Conservation (phyloP, 352 stramenopile species). For the Globisporangium sylvaticum region DNA sequence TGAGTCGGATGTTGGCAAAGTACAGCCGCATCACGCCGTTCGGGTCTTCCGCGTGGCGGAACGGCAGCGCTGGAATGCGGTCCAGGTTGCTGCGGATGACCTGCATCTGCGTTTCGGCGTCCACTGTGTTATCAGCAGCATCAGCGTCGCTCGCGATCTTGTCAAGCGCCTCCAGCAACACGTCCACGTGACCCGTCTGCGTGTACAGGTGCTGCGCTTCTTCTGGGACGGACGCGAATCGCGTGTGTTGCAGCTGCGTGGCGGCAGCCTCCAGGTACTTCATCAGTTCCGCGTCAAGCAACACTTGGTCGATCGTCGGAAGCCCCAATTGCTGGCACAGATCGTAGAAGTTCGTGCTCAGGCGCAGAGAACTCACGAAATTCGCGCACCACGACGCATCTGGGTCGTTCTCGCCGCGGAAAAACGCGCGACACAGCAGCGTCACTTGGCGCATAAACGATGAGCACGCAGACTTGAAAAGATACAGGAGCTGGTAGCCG, state of each 20-base stretch:
- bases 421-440: conserved; percentile 68
- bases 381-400: conserved; percentile 75
- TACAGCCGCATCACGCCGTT: conserved; percentile 35
- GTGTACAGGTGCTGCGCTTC: conserved; percentile 51
- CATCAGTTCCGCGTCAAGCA: conserved; percentile 44
- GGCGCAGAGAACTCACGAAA: conserved; percentile 67
- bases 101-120: conserved; percentile 15
- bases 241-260: conserved; percentile 37
- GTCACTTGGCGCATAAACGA: conserved; percentile 79
- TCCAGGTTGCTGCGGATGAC: conserved; percentile 46
- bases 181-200: conserved; percentile 46
- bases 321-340: conserved; percentile 76
- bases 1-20: conserved; percentile 64
- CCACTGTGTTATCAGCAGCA: neutral
- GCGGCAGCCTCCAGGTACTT: conserved; percentile 55
- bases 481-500: conserved; percentile 50
- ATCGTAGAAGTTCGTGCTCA: conserved; percentile 71
- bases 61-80: conserved; percentile 47
- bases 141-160: conserved; percentile 14
- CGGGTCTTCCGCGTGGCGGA: conserved; percentile 39
- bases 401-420: conserved; percentile 71
- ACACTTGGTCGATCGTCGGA: conserved; percentile 50
- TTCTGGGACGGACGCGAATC: conserved; percentile 42
- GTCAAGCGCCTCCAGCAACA: conserved; percentile 37
- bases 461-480: conserved; percentile 75